Base-by-base conservation (phyloP, 108 stramenopile species). In the Nannochloropsis granulata region DNA sequence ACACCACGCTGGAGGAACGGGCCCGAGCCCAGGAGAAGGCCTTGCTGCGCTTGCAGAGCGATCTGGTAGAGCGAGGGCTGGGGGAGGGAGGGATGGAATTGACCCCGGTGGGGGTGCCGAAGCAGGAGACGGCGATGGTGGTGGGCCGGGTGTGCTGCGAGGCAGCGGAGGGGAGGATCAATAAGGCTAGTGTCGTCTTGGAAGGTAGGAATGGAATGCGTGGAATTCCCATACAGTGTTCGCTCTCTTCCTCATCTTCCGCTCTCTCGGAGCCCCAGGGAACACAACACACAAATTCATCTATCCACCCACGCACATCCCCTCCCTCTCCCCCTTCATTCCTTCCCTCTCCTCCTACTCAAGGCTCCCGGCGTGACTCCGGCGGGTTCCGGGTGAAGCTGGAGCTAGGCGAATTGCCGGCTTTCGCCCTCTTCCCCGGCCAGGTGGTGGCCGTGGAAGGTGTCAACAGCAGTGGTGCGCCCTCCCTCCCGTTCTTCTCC, bases 361-460 rank as follows among this genome's bases (percentile, higher is more conserved):
- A 83, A 83, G 96, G 98, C 11, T 92, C 93, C 9, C 93, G 95
- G 24, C 83, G 87, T n/a, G 87, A 91, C 34, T 94, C 94, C 25
- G 89, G 92, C 42, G 96, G 96, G n/a, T 86, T 92, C 21, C 90
- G 98, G 13, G 91, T 96, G 25, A 84, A 91, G 45, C 88, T 98
- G 44, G 95, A 96, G 82, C 84, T 93, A 13, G 78, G 83, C 16
- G 88, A 88, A 26, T 78, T 96, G 44, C 83, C 83, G 14, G 81
- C 90, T 13, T 97, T 92, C 90, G 92, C 94, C 46, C 84, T 98
- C 25, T 98, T 97, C 90, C 96, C 97, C 0, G 98, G 98, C 24
- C 98, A 99, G 91, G 79, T 80, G 23, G 95, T 99, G 23, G 96
- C 94, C 23, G 91, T 96, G 42, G 92, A 94, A 85, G 98, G 98